Percentiles rank a stretch among this genome's conserved stretches.
Conservation (phyloP, 2,329 filamentous ascomycete genomes). For the Rhynchosporium secalis region DNA sequence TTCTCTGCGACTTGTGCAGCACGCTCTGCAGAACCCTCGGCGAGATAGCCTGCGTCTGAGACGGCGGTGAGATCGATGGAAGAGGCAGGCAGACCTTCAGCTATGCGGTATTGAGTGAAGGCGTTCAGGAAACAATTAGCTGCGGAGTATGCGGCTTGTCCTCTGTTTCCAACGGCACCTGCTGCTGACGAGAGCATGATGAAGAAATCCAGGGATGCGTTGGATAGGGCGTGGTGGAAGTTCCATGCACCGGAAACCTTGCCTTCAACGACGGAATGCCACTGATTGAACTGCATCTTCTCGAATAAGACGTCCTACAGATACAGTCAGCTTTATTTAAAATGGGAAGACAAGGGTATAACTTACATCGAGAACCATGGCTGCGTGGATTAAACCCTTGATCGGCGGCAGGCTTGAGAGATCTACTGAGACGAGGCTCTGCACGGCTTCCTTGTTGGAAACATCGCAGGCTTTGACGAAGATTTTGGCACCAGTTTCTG, state of each 20-base stretch:
- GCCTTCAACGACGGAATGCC: conserved; percentile 37
- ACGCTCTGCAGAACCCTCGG: conserved; percentile 13
- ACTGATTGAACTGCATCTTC: conserved; percentile 41
- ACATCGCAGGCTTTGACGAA: conserved; percentile 30
- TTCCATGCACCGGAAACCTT: conserved; percentile 40
- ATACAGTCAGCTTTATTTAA: neutral
- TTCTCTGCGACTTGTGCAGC: conserved; percentile 21
- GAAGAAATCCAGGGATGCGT: conserved; percentile 40
- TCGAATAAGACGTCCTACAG: conserved; percentile 31
- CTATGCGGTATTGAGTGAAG: conserved; percentile 29
- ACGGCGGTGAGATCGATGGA: conserved; percentile 31
- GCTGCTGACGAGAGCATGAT: conserved; percentile 29
- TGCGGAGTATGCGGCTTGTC: conserved; percentile 37
- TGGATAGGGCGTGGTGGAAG: conserved; percentile 28
- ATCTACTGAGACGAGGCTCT: conserved; percentile 22
- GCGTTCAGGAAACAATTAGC: conserved; percentile 40
- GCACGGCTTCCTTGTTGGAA: conserved; percentile 19
- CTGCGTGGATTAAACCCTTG: conserved; percentile 33
- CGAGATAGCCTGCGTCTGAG: conserved; percentile 36
- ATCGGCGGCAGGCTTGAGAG: conserved; percentile 26
- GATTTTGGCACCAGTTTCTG: conserved; percentile 22
- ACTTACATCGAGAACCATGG: conserved; percentile 35
- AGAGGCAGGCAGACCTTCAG: conserved; percentile 27
- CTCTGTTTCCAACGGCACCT: conserved; percentile 35
- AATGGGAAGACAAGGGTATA: neutral